A percentile compares a stretch with the other conserved stretches of the same genome.
phyloP scores from a whole-genome alignment of 805 yeast genomes.

The Candida parachauliodes region DNA sequence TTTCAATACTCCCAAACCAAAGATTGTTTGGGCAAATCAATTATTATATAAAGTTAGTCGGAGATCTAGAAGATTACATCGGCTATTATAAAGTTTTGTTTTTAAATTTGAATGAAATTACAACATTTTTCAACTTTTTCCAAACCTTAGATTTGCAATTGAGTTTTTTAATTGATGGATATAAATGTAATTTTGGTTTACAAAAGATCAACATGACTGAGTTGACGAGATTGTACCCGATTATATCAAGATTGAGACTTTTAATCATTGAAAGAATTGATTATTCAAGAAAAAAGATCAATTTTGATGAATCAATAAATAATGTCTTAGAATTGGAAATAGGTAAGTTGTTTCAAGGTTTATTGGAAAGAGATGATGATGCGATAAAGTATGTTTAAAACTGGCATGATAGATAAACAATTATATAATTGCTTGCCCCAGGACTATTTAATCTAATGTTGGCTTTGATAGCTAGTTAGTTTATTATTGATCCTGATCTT shows the following conservation, averaged over 20 bases:
- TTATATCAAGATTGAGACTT: slow-evolving; percentile 30
- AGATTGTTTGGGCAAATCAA: slow-evolving; percentile 32
- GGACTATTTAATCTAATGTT: too few relatives aligned
- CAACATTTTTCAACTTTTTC: slow-evolving; percentile 22
- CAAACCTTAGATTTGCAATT: slow-evolving; percentile 30
- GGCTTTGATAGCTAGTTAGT: too few relatives aligned
- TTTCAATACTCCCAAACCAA: slow-evolving; percentile 21
- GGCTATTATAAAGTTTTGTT: slow-evolving; percentile 22
- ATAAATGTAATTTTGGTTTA: slow-evolving; percentile 4
- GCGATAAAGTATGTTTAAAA: neutral
- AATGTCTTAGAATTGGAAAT: slow-evolving; percentile 32
- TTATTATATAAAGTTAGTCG: slow-evolving; percentile 31
- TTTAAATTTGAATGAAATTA: slow-evolving; percentile 12
- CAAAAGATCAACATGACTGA: slow-evolving; percentile 27
- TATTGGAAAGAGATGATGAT: slow-evolving; percentile 24
- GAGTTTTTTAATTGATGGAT: slow-evolving; percentile 33
- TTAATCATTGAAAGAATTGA: slow-evolving; percentile 25
- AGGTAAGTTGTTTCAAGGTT: slow-evolving; percentile 37
- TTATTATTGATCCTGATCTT: too few relatives aligned
- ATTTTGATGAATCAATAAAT: slow-evolving; percentile 5
- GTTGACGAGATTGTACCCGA: slow-evolving; percentile 28
- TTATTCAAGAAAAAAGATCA: slow-evolving; percentile 10
- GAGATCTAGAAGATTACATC: slow-evolving; percentile 40
- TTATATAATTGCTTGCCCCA: too few relatives aligned
- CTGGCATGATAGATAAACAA: too few relatives aligned